Conservation (phyloP, 2,329 filamentous ascomycete species). For the Byssoonygena ceratinophila region DNA sequence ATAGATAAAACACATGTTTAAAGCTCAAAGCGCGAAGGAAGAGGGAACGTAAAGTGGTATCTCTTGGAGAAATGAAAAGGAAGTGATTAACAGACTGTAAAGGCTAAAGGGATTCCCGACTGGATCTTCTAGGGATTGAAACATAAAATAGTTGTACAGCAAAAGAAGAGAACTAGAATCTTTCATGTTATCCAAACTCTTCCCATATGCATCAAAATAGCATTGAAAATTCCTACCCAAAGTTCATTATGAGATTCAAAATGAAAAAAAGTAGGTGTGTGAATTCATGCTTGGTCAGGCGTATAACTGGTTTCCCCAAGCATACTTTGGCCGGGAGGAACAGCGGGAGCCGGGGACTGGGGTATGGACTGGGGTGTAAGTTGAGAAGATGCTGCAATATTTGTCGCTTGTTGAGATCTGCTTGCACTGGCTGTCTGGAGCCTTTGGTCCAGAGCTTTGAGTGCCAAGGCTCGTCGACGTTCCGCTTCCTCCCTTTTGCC, state of each 20-base stretch:
- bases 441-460: conserved; percentile 85
- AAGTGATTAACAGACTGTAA: neutral
- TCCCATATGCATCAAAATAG: neutral
- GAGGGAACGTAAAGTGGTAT: neutral
- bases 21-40: too few relatives aligned
- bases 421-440: conserved; percentile 67
- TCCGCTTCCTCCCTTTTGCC: conserved; percentile 84
- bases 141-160: too few relatives aligned
- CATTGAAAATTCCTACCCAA: neutral
- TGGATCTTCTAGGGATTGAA: neutral
- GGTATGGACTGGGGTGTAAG: conserved; percentile 32
- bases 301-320: conserved; percentile 61
- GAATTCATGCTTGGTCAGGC: conserved; percentile 44
- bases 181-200: neutral
- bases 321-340: conserved; percentile 47
- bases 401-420: conserved; percentile 30
- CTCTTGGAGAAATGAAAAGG: neutral
- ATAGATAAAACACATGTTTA: neutral
- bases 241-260: neutral
- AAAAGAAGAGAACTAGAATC: too few relatives aligned
- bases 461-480: conserved; percentile 71
- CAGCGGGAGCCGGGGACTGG: conserved; percentile 46
- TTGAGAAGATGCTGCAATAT: conserved; percentile 36
- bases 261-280: neutral
- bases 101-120: neutral